phyloP scores from a whole-genome alignment of 2,329 filamentous ascomycete genomes.

The Blumeria graminis region DNA sequence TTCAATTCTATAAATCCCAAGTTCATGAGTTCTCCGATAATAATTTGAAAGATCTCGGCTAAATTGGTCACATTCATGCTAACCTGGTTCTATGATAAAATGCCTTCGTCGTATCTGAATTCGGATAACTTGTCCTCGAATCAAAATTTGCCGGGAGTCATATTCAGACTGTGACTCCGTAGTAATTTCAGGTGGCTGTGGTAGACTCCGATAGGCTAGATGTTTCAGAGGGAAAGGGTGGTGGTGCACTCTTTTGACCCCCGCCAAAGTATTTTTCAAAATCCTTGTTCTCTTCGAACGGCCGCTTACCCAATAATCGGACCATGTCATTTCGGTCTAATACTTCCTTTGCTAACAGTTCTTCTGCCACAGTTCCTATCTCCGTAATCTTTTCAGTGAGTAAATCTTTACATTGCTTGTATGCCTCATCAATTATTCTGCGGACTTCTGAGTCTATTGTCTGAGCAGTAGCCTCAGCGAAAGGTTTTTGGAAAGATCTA shows the following conservation, averaged over 20 bases:
- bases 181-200: too few species aligned
- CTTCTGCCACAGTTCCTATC: conserved; percentile 75
- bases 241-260: conserved; percentile 29
- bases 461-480: conserved; percentile 80
- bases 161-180: too few species aligned
- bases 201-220: too few species aligned
- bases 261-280: conserved; percentile 81
- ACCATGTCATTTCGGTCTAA: conserved; percentile 82
- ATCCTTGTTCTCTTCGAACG: conserved; percentile 61
- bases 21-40: too few species aligned
- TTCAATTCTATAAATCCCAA: too few species aligned
- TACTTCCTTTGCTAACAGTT: conserved; percentile 78
- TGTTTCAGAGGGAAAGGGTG: conserved; percentile 24
- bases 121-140: too few species aligned
- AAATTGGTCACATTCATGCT: too few species aligned
- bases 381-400: conserved; percentile 69
- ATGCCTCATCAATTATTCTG: conserved; percentile 76
- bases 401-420: conserved; percentile 69
- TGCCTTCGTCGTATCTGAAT: too few species aligned
- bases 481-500: conserved; percentile 64
- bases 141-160: too few species aligned
- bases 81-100: too few species aligned
- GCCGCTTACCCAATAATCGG: conserved; percentile 58
- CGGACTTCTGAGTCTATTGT: conserved; percentile 82
- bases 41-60: too few species aligned